A percentile compares a stretch with the other conserved stretches of the same genome.
These are phyloP conservation scores for Colletotrichum simmondsii DNA, from an alignment of 2,329 filamentous ascomycete genomes.

Conservation along the genomic window DNA sequence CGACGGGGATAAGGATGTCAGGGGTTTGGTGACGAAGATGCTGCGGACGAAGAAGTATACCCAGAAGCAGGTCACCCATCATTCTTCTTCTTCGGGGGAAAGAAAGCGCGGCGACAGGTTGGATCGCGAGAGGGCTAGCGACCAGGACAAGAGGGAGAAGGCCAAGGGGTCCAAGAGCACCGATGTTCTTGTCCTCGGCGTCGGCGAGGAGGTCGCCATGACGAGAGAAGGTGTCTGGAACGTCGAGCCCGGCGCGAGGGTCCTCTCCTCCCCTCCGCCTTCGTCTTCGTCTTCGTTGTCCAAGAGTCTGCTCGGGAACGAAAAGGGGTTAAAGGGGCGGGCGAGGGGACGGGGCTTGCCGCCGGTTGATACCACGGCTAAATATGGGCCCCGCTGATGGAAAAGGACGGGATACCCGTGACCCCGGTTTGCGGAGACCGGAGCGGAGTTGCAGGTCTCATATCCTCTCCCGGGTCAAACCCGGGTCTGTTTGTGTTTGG, in stretches of 20 bases:
- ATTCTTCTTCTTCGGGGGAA: neutral
- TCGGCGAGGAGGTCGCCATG: conserved; percentile 55
- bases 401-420: neutral
- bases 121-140: neutral
- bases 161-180: conserved; percentile 41
- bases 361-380: conserved; percentile 17
- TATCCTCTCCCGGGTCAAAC: neutral
- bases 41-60: conserved; percentile 58
- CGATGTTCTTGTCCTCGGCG: conserved; percentile 52
- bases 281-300: neutral
- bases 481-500: neutral
- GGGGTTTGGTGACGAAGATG: conserved; percentile 61
- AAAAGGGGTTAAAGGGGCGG: neutral
- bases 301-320: neutral
- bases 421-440: too few species aligned
- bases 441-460: neutral
- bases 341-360: conserved; percentile 11
- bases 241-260: conserved; percentile 5
- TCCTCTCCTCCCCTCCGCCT: neutral
- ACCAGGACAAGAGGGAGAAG: conserved; percentile 26
- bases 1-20: conserved; percentile 68
- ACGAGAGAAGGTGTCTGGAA: conserved; percentile 51
- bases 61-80: conserved; percentile 55
- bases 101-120: conserved; percentile 6
- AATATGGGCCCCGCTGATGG: neutral